Conservation (phyloP, 768 basidiomycete species). For the Lenzites betulinus region DNA sequence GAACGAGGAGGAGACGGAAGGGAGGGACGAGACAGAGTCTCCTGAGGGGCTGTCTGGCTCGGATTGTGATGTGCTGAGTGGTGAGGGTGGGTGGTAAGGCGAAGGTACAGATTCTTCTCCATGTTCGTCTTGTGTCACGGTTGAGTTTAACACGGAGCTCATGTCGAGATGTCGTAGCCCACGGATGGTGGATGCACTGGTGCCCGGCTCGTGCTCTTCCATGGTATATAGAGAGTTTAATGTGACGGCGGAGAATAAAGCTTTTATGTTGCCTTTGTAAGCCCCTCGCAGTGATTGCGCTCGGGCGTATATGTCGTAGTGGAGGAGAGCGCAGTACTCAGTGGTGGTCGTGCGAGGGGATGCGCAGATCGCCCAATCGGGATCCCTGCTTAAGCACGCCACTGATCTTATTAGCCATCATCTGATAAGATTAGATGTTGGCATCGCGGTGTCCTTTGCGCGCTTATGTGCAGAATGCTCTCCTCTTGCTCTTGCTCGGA, state of each 20-base stretch:
- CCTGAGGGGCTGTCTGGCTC: conserved; percentile 62
- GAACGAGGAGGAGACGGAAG: conserved; percentile 73
- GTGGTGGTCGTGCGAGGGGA: conserved; percentile 4
- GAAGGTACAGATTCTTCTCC: neutral
- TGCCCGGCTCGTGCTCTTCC: conserved; percentile 22
- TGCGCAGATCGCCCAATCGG: conserved; percentile 15
- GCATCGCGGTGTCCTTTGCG: too few species aligned
- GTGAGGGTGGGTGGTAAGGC: conserved; percentile 48
- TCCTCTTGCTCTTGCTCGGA: too few species aligned
- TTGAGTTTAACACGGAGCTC: conserved; percentile 9
- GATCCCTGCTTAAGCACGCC: conserved; percentile 19
- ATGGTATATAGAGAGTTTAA: neutral
- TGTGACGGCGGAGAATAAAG: too few species aligned
- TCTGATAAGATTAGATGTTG: neutral
- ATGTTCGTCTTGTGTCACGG: neutral
- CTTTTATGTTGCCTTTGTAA: too few species aligned
- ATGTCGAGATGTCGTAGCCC: conserved; percentile 23
- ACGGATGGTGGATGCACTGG: conserved; percentile 30
- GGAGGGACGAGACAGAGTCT: conserved; percentile 67
- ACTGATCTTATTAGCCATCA: conserved; percentile 13
- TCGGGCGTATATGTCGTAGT: too few species aligned
- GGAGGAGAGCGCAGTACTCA: neutral
- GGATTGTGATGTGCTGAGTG: conserved; percentile 53
- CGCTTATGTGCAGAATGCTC: too few species aligned
- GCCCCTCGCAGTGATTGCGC: too few species aligned